Base-by-base conservation (phyloP, 2,329 filamentous ascomycete species). In the Cercospora sp. region DNA sequence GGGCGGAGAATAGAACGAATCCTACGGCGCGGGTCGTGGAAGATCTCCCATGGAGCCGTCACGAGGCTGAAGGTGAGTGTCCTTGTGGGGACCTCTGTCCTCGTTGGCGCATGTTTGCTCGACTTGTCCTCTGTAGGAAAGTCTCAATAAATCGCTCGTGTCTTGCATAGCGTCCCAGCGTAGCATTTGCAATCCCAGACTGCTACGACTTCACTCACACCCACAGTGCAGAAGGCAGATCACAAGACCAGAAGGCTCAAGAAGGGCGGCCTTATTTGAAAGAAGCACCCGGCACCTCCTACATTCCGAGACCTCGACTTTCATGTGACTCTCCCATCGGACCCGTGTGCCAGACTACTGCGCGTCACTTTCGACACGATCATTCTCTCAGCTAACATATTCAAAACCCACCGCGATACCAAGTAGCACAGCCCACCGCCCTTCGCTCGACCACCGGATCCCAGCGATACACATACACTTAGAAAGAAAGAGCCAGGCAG, bases 261-360 rank as follows among this genome's bases (percentile, higher is more conserved):
- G 68, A 64, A 70, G 48, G 61, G 31, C 63, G 60, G 57, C 65
- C 57, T 58, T 58, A 18, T 39, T 55, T 60, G 28, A 31, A 39
- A 66, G 45, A 64, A 48, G 60, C 51, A 59, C 58, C 31, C 62
- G 48, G 31, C 61, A 33, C 64, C 64, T 58, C 26, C 51, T 58
- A 59, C 69, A 64, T 67, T 68, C 69, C 68, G 67, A 71, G 71
- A 71, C 68, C 68, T 62, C 36, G 58, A 16, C 51, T 66, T 53
- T 55, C 71, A 67, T 66, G 71, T 71, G 71, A 72, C 60, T 42
- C 63, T 65, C 63, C 64, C 59, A 53, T 64, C 63, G 59, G 65
- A 60, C 63, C 48, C 59, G 53, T 42, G 51, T 65, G 51, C 39
- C 57, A 63, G 39, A 26, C 65, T 20, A 36, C 55, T 58, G 31